phyloP scores from a whole-genome alignment of 1,139 yeast species.

The Candida sojae region DNA sequence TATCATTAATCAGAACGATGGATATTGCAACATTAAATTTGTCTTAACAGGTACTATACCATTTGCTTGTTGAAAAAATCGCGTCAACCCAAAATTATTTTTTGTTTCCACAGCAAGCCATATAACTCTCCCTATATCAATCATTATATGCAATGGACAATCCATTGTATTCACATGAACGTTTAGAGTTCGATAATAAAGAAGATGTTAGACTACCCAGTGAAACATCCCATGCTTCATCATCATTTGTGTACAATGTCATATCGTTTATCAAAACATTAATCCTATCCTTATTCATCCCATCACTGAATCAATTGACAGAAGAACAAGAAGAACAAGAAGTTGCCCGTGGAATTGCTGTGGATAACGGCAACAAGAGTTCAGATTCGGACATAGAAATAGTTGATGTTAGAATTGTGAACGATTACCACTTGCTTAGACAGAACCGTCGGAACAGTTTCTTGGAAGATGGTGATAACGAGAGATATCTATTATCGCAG shows the following conservation, averaged over 20 bases:
- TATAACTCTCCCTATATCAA: too few relatives aligned
- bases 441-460: not conserved
- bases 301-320: not conserved
- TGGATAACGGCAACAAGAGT: not conserved
- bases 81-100: too few relatives aligned
- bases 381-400: conserved; percentile 13
- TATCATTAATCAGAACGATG: too few relatives aligned
- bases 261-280: not conserved
- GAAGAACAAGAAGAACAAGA: too few relatives aligned
- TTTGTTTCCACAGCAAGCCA: too few relatives aligned
- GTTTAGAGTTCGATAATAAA: conserved; percentile 3
- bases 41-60: too few relatives aligned
- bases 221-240: not conserved
- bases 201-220: not conserved
- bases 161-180: conserved; percentile 8
- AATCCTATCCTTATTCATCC: conserved; percentile 1
- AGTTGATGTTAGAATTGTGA: conserved; percentile 10
- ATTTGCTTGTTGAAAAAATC: too few relatives aligned
- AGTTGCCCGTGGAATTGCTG: too few relatives aligned
- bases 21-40: too few relatives aligned
- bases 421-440: conserved; percentile 13
- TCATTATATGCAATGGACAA: not conserved
- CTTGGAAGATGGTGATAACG: conserved; percentile 8
- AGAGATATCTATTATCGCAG: not conserved
- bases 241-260: not conserved